Conservation (phyloP, 1,284 basidiomycete species). For the Megacollybia platyphylla region DNA sequence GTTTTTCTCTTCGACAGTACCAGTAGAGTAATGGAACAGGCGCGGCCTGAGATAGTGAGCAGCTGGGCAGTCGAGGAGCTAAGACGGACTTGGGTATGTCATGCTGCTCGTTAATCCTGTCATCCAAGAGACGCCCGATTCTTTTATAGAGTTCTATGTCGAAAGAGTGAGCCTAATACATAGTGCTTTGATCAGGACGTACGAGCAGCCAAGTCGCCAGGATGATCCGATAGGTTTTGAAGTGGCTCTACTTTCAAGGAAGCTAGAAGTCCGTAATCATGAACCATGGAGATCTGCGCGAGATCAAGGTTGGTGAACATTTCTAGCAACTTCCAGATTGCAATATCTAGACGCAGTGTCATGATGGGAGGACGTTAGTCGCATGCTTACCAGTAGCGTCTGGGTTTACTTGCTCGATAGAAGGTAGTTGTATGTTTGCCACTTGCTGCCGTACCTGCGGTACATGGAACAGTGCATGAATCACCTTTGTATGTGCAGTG, state of each 20-base stretch:
- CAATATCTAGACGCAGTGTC: slow-evolving; percentile 16
- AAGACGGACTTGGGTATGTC: not conserved
- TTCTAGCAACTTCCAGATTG: slow-evolving; percentile 44
- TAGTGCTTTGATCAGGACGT: slow-evolving; percentile 2
- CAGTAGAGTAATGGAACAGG: slow-evolving; percentile 22
- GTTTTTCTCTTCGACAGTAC: slow-evolving; percentile 10
- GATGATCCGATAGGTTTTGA: slow-evolving; percentile 10
- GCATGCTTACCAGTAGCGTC: slow-evolving; percentile 20
- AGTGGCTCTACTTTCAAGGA: slow-evolving; percentile 16
- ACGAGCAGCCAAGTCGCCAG: slow-evolving; percentile 21
- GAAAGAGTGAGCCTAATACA: not conserved
- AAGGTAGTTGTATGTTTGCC: slow-evolving; percentile 31
- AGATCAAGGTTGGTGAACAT: slow-evolving; percentile 54
- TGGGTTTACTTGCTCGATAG: slow-evolving; percentile 6
- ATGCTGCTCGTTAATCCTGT: not conserved
- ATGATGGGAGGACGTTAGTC: not conserved
- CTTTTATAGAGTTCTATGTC: not conserved
- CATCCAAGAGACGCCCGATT: not conserved
- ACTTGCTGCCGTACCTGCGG: slow-evolving; percentile 50
- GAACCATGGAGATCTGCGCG: slow-evolving; percentile 22
- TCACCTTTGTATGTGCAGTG: slow-evolving; percentile 17
- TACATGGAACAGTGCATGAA: slow-evolving; percentile 53
- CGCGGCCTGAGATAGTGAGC: slow-evolving; percentile 9
- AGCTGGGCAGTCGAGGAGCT: not conserved
- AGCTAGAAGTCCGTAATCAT: slow-evolving; percentile 20